These are phyloP conservation scores for Bacidia gigantensis DNA, from an alignment of 495 filamentous ascomycete genomes.

Conservation along the genomic window DNA sequence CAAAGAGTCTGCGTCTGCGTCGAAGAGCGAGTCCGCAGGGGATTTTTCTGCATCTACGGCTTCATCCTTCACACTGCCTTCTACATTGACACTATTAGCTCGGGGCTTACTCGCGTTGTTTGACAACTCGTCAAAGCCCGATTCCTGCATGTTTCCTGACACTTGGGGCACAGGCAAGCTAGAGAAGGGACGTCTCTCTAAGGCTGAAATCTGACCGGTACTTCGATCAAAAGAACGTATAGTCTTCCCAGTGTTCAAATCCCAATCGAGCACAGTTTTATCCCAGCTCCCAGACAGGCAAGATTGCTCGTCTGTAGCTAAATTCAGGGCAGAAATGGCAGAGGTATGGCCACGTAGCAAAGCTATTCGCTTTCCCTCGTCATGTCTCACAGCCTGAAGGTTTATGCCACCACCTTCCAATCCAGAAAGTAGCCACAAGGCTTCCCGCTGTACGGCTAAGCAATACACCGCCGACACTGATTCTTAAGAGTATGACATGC, in stretches of 20 bases:
- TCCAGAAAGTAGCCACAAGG: conserved; percentile 80
- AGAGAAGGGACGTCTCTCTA: conserved; percentile 73
- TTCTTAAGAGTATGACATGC: conserved; percentile 3
- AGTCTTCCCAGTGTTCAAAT: conserved; percentile 74
- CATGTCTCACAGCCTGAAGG: conserved; percentile 84
- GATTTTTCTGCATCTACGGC: conserved; percentile 35
- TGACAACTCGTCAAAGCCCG: conserved; percentile 54
- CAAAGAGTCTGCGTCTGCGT: conserved; percentile 49
- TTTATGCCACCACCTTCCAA: conserved; percentile 86
- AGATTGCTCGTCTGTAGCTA: conserved; percentile 74
- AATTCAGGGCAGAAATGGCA: conserved; percentile 74
- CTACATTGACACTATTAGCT: conserved; percentile 32
- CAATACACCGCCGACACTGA: conserved; percentile 81
- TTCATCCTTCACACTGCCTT: conserved; percentile 32
- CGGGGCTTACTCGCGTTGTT: conserved; percentile 41
- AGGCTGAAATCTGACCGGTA: conserved; percentile 72
- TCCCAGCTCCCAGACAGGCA: conserved; percentile 95
- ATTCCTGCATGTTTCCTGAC: conserved; percentile 40
- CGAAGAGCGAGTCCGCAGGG: conserved; percentile 55
- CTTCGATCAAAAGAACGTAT: conserved; percentile 60
- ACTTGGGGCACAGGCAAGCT: conserved; percentile 60
- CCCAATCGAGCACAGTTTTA: conserved; percentile 87
- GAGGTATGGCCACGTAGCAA: conserved; percentile 75
- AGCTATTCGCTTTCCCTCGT: conserved; percentile 79
- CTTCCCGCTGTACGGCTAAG: conserved; percentile 76